Conservation (phyloP, 192 early-diverging fungal species). For the Coemansia sp. region DNA sequence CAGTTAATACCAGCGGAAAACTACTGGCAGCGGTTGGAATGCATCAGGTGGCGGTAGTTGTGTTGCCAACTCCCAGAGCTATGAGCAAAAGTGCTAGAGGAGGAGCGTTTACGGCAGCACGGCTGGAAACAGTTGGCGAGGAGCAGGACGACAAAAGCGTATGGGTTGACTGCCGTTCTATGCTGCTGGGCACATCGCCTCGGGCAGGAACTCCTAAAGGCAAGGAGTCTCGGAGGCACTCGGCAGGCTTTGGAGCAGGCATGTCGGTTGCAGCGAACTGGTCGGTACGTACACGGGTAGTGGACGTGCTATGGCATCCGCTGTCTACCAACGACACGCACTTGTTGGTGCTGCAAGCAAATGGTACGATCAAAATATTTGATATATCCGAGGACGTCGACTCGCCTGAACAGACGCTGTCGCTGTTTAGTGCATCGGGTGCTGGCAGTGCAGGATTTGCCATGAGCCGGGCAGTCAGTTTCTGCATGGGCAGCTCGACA, state of each 20-base stretch:
- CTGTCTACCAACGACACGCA: constrained; percentile 68
- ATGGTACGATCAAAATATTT: constrained; percentile 68
- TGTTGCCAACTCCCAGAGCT: constrained; percentile 55
- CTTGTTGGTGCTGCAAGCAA: constrained; percentile 65
- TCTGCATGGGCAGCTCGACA: constrained; percentile 45
- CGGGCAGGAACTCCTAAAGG: neutral
- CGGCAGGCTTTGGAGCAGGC: constrained; percentile 16
- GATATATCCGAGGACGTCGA: constrained; percentile 61
- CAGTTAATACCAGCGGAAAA: constrained; percentile 58
- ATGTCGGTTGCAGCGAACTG: constrained; percentile 23
- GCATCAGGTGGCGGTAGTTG: constrained; percentile 58
- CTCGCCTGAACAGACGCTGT: constrained; percentile 62
- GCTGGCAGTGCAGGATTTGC: constrained; percentile 22
- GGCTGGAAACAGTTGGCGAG: constrained; percentile 17
- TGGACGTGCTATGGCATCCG: constrained; percentile 79
- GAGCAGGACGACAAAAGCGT: constrained; percentile 3
- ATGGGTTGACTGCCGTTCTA: constrained; percentile 42
- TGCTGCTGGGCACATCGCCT: constrained; percentile 19
- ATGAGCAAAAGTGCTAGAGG: constrained; percentile 13
- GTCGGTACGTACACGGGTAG: constrained; percentile 50
- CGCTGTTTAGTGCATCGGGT: constrained; percentile 19
- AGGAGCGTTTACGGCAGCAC: constrained; percentile 38
- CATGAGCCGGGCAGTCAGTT: constrained; percentile 45
- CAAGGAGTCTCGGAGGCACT: constrained; percentile 6
- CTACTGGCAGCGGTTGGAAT: constrained; percentile 61